phyloP scores from a whole-genome alignment of 73 alveolate genomes.

The Durusdinium trenchii region DNA sequence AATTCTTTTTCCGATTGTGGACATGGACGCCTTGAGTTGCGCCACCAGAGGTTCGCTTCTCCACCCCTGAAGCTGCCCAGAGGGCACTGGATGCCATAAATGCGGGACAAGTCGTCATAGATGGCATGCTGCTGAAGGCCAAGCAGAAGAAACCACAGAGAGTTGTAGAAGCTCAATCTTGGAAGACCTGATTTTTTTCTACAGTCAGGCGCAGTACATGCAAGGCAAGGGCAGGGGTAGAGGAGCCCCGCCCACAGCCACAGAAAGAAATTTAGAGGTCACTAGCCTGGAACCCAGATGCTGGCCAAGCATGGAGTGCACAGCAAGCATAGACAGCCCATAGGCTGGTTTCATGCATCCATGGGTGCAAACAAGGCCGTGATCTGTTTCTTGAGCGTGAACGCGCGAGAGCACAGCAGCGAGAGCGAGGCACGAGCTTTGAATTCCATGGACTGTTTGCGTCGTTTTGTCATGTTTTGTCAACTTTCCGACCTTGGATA shows the following conservation, averaged over 20 bases:
- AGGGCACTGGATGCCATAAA: conserved; percentile 92
- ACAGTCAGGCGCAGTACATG: conserved; percentile 75
- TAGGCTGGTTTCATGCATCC: background rate
- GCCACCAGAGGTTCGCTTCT: conserved; percentile 74
- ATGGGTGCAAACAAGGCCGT: conserved; percentile 60
- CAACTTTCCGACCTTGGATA: background rate
- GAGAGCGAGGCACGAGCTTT: background rate
- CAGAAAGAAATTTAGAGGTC: conserved; percentile 73
- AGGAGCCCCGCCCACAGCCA: conserved; percentile 72
- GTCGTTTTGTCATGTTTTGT: background rate
- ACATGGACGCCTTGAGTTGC: too few species aligned
- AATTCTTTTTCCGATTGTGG: background rate
- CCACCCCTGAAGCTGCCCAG: conserved; percentile 95
- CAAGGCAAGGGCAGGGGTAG: conserved; percentile 91
- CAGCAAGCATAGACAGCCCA: background rate
- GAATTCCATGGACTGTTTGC: background rate
- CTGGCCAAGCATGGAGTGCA: background rate
- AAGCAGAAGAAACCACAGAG: background rate
- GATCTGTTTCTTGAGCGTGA: conserved; percentile 89
- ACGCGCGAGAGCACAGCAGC: conserved; percentile 26
- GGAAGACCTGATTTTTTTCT: background rate
- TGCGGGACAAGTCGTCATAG: conserved; percentile 84
- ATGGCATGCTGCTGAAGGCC: conserved; percentile 90
- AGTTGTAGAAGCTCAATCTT: background rate
- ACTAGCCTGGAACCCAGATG: conserved; percentile 17